Base-by-base conservation (phyloP, 495 filamentous ascomycete species). In the Aspergillus incahuasiensis region DNA sequence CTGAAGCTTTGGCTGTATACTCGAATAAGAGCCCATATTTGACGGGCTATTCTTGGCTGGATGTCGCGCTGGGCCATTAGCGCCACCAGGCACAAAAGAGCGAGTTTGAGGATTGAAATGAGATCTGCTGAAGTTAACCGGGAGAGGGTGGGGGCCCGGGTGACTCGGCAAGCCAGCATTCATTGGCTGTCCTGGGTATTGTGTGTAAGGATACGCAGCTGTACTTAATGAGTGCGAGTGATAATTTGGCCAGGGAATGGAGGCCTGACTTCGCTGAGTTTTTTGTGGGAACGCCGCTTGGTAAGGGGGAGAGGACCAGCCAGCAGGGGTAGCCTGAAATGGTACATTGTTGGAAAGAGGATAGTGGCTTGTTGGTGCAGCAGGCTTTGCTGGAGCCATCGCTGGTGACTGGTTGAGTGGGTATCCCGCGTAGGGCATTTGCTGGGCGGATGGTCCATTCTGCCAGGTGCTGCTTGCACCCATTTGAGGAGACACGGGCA, bases 51-150 rank as follows among this genome's bases (percentile, higher is more conserved):
- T 57, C 54, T 69, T 68, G 48, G 48, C 63, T 22, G 68, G 64
- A 47, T 74, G 70, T 35, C 71, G 69, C 2, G 60, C 50, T 22
- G 57, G 21, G 11, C 69, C 48, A 35, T 66, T 50, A 48, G 67
- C 54, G 41, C 67, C 63, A 19, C 79, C 78, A 19, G 92, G 92
- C 40, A 96, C 81, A 64, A 97, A 97, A 2, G 90, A 84, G 56
- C 91, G 87, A 11, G 89, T 96, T 69, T 95, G 91, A 0, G 92
- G 92, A 61, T 97, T 96, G 76, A 97, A 96, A 19, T 87, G 81
- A 63, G 90, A 87, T 20, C 90, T 78, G 63, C 84, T 87, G 68
- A 87, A 95, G 69, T 86, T 90, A 16, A 88, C 89, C 13, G 89
- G 88, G 40, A 95, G 80, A 25, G 88, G 86, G 65, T 94, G 88